phyloP scores from a whole-genome alignment of 78 protist genomes.

The slime mould (Dictyostelium discoideum) region DNA sequence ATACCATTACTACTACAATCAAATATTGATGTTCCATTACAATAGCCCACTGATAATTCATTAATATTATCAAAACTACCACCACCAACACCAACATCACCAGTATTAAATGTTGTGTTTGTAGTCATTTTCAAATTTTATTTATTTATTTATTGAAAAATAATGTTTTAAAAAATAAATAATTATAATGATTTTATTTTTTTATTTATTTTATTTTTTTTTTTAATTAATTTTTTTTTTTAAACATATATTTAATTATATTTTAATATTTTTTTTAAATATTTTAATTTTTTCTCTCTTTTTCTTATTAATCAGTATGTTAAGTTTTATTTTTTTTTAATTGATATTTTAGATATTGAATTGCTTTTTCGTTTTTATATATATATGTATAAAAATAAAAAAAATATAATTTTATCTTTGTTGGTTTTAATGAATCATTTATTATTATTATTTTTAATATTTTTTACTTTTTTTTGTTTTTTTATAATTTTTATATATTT shows the following conservation, averaged over 20 bases:
- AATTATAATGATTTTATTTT: neutral
- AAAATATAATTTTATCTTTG: neutral
- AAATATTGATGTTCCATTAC: neutral
- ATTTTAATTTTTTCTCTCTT: neutral
- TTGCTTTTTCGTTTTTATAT: neutral
- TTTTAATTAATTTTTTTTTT: no score
- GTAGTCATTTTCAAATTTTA: neutral
- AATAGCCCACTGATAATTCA: neutral
- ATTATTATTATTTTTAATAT: neutral
- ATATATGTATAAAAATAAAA: neutral
- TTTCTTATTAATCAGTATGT: neutral
- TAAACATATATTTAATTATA: no score
- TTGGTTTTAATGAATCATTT: neutral
- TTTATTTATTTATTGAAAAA: neutral
- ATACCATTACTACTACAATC: conserved; percentile 3
- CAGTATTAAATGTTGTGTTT: neutral
- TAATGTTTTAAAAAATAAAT: neutral
- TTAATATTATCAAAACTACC: neutral
- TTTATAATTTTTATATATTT: neutral
- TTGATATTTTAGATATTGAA: neutral
- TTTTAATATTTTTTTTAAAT: no score
- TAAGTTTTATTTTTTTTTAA: neutral
- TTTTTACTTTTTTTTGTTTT: neutral
- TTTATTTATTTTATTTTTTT: no score
- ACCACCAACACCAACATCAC: neutral